These are phyloP conservation scores for Malassezia psittaci DNA, from an alignment of 1,284 basidiomycete genomes.

Conservation along the genomic window DNA sequence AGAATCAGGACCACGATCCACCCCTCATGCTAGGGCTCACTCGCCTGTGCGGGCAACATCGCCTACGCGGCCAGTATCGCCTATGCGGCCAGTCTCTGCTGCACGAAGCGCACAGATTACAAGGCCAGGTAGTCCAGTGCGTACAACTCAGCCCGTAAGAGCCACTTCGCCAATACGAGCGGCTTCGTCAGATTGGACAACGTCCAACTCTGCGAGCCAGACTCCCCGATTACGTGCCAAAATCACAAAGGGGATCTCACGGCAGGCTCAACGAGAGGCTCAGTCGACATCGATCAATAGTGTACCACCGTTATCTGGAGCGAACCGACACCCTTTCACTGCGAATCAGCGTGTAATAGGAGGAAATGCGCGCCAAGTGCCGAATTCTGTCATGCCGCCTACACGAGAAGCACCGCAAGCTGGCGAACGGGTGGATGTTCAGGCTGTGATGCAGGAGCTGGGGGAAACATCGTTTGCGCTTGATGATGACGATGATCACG, in stretches of 20 bases:
- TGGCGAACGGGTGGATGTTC: slow-evolving; percentile 4
- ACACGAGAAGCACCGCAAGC: not conserved
- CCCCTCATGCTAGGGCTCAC: not conserved
- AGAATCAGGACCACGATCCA: too few species aligned
- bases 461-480: slow-evolving; percentile 36
- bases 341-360: too few species aligned
- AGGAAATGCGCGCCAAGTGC: too few species aligned
- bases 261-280: not conserved
- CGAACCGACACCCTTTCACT: too few species aligned
- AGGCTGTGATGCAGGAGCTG: slow-evolving; percentile 3
- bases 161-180: not conserved
- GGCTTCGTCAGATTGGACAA: not conserved
- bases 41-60: not conserved
- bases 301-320: too few species aligned
- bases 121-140: too few species aligned
- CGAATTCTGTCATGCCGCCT: too few species aligned
- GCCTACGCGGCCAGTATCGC: not conserved
- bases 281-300: not conserved
- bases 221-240: slow-evolving; percentile 11
- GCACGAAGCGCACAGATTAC: too few species aligned
- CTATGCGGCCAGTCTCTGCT: too few species aligned
- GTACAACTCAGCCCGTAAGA: too few species aligned
- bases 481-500: slow-evolving; percentile 10
- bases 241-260: slow-evolving; percentile 6
- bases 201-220: not conserved